Conservation (phyloP, 1,139 yeast genomes). For the Tardiomyces digboiensis region DNA sequence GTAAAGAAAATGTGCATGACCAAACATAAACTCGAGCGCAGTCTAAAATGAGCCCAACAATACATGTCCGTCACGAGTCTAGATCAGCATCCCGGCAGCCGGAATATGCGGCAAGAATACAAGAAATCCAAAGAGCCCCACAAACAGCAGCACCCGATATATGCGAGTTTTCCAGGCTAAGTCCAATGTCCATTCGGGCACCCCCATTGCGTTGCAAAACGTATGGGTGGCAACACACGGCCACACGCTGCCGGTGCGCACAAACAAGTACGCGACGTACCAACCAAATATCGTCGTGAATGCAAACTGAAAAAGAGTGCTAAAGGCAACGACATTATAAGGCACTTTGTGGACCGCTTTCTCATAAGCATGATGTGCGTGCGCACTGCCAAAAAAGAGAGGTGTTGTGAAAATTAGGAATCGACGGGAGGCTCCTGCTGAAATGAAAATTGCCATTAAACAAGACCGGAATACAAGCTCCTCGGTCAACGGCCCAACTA, state of each 20-base stretch:
- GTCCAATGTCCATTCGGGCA: conserved; percentile 40
- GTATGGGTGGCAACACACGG: conserved; percentile 55
- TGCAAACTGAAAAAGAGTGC: conserved; percentile 45
- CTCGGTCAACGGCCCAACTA: conserved; percentile 83
- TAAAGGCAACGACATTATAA: conserved; percentile 29
- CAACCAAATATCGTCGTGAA: conserved; percentile 81
- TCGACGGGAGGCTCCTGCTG: conserved; percentile 19
- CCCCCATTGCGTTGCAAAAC: conserved; percentile 71
- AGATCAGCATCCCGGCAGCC: neutral
- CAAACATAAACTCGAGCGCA: neutral
- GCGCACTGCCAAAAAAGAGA: conserved; percentile 81
- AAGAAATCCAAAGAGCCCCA: conserved; percentile 36
- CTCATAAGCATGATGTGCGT: conserved; percentile 73
- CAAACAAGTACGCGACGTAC: conserved; percentile 53
- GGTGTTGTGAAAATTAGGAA: conserved; percentile 44
- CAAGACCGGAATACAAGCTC: conserved; percentile 72
- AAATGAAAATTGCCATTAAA: conserved; percentile 36
- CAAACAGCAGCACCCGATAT: conserved; percentile 36
- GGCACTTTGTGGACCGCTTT: conserved; percentile 27
- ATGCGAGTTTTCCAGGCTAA: conserved; percentile 9
- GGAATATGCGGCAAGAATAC: neutral
- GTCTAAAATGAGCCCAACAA: no score
- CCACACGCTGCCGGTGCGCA: conserved; percentile 48
- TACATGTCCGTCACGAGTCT: no score
- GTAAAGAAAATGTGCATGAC: neutral